Evolutionary conservation across 176 grass and related monocot genomes (phyloP).

Genomic region (Raddia guianensis): DNA sequence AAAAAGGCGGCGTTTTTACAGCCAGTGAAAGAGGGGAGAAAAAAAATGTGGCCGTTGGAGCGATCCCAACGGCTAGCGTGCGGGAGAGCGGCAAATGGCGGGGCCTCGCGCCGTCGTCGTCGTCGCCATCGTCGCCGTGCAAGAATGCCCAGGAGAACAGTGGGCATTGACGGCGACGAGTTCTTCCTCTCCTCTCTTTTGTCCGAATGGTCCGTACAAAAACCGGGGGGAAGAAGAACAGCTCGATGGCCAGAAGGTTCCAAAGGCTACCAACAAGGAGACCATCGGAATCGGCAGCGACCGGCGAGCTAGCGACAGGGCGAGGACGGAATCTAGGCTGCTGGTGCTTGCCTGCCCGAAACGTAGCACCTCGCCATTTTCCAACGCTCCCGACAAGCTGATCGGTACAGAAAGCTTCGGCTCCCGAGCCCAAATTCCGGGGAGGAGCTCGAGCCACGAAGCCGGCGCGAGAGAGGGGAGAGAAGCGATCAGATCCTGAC

Average conservation of each 20-base stretch:
- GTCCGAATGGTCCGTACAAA: background rate
- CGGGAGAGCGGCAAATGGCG: slow-evolving; percentile 47
- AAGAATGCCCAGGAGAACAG: background rate
- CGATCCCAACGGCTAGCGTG: slow-evolving; percentile 53
- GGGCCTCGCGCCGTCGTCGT: slow-evolving; percentile 3
- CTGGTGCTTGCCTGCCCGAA: background rate
- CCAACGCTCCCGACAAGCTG: slow-evolving; percentile 40
- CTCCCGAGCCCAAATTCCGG: slow-evolving; percentile 13
- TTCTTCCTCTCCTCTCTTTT: background rate
- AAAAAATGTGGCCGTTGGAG: slow-evolving; percentile 49
- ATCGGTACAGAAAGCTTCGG: slow-evolving; percentile 41
- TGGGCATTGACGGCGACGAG: background rate
- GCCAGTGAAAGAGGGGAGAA: background rate
- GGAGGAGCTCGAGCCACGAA: background rate
- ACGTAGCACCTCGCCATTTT: slow-evolving; percentile 1
- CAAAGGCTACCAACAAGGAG: slow-evolving; percentile 22
- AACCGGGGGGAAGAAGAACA: background rate
- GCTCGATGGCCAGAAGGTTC: background rate
- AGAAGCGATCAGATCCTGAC: slow-evolving; percentile 31
- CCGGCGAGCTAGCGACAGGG: background rate
- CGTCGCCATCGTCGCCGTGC: background rate
- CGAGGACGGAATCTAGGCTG: slow-evolving; percentile 10
- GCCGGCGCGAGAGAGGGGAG: background rate
- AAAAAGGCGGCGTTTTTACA: slow-evolving; percentile 34
- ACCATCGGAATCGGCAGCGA: background rate